phyloP scores from a whole-genome alignment of 73 alveolate species.

The Paramecium bursaria region DNA sequence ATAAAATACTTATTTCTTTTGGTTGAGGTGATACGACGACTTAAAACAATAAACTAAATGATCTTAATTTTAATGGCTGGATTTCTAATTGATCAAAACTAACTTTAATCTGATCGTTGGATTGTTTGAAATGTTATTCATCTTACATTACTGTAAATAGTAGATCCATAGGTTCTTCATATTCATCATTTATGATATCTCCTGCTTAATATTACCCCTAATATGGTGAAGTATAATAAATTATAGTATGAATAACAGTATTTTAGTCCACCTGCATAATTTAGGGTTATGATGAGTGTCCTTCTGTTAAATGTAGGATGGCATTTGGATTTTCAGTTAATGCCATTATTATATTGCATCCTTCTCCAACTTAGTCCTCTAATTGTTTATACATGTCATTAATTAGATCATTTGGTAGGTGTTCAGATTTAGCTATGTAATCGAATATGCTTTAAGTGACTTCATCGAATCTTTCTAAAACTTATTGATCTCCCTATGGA shows the following conservation, averaged over 20 bases:
- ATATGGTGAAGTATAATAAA: neutral
- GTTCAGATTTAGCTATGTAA: neutral
- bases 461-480: slow-evolving; percentile 39
- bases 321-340: neutral
- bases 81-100: slow-evolving; percentile 62
- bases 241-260: neutral
- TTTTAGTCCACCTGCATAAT: neutral
- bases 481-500: neutral
- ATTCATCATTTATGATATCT: slow-evolving; percentile 35
- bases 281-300: neutral
- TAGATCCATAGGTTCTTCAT: slow-evolving; percentile 62
- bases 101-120: slow-evolving; percentile 40
- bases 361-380: slow-evolving; percentile 16
- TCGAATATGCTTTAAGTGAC: slow-evolving; percentile 33
- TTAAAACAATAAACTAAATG: slow-evolving; percentile 4
- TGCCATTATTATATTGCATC: neutral
- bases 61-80: slow-evolving; percentile 41
- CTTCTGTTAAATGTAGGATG: neutral
- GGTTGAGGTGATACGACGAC: slow-evolving; percentile 31
- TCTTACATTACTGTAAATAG: slow-evolving; percentile 30
- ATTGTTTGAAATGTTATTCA: slow-evolving; percentile 13
- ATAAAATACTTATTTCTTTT: slow-evolving; percentile 55
- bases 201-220: neutral
- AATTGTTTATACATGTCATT: neutral
- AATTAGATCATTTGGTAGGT: neutral